Base-by-base conservation (phyloP, 306 rosid genomes). In the Lablab purpureus region DNA sequence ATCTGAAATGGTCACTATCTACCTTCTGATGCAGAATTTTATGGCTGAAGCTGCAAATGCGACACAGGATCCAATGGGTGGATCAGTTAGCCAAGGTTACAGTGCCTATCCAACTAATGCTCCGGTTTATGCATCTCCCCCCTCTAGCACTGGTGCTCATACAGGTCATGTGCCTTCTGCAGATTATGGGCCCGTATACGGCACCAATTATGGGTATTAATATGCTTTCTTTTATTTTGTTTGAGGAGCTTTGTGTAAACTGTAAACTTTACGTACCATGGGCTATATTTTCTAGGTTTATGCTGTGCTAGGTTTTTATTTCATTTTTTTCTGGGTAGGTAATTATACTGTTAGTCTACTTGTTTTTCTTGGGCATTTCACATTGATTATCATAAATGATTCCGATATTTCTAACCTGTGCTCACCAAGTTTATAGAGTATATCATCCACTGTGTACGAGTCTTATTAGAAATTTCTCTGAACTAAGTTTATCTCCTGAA, bases 41-140 rank as follows among this genome's bases (percentile, higher is more conserved):
- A 62, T 62, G 68, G 68, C 68, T 15, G 68, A 62, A 62, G 68
- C 68, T 62, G 68, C 68, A 62, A 62, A 21, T 62, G 41, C 41
- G 3, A 0, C 12, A 7, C 68, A 62, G 23, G 68, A 62, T 62
- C 68, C 68, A 2, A 32, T 62, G 68, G 45, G 68, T 22, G 68
- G 68, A 17, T 62, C 68, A 32, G 68, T 30, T 8, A 62, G 68
- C 68, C 68, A 62, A 30, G 68, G 68, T 30, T 62, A 62, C 14
- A 1, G 43, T 62, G 45, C 68, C 43, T 62, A 62, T 62, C 43
- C 68, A 62, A 62, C 68, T 6, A 62, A 30, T 62, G 68, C 68
- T 30, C 45, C 68, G 11, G 68, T 62, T 62, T 62, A 62, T 15
- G 68, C 68, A 60, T 60, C 67, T 30, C 68, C 68, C 9, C 68